Evolutionary conservation across 805 yeast genomes (phyloP).

Genomic region (Hanseniaspora lachancei): DNA sequence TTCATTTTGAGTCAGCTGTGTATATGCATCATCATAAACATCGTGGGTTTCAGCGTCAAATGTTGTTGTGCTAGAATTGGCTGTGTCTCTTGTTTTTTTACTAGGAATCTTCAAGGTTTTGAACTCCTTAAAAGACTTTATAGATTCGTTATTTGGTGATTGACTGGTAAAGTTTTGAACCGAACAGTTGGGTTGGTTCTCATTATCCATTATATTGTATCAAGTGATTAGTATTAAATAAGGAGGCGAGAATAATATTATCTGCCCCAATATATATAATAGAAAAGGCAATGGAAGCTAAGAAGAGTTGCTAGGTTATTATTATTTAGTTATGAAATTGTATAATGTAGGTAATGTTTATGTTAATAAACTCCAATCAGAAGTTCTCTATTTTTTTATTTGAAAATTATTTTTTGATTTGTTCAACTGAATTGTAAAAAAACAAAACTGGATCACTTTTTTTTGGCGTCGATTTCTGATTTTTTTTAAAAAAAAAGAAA

Average conservation of each 20-base stretch:
- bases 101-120: neutral
- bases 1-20: constrained; percentile 1
- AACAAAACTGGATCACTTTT: too few relatives aligned
- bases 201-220: neutral
- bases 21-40: neutral
- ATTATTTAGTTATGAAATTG: too few relatives aligned
- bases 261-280: too few relatives aligned
- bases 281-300: too few relatives aligned
- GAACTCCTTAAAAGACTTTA: constrained; percentile 10
- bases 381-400: too few relatives aligned
- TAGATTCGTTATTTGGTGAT: constrained; percentile 11
- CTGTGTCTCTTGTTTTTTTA: neutral
- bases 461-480: too few relatives aligned
- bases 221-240: neutral
- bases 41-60: neutral
- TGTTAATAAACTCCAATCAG: too few relatives aligned
- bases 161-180: neutral
- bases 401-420: too few relatives aligned
- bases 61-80: neutral
- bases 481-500: too few relatives aligned
- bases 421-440: too few relatives aligned
- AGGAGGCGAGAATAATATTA: too few relatives aligned
- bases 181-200: neutral
- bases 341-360: neutral
- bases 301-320: too few relatives aligned